Percentiles rank a stretch among this genome's conserved stretches.
These are phyloP conservation scores for Ulvella scutata DNA, from an alignment of 139 green algal species.

Conservation along the genomic window DNA sequence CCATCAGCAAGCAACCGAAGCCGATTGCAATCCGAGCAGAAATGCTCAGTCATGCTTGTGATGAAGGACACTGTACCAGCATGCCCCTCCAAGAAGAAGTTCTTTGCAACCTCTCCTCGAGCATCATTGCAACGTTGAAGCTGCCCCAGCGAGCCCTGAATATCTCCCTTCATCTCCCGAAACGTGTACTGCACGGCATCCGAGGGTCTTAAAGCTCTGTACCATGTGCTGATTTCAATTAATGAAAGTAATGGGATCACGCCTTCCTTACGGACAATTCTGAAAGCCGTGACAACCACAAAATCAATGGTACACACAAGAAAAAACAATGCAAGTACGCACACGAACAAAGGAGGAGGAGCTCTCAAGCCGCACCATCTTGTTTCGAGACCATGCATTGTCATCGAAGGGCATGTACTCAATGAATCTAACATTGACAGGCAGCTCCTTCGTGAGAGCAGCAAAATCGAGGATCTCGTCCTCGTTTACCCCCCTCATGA, in stretches of 20 bases:
- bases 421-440: constrained; percentile 98
- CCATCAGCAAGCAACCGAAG: constrained; percentile 90
- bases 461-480: constrained; percentile 94
- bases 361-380: constrained; percentile 85
- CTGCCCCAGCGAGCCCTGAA: background rate
- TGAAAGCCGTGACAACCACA: too few species aligned
- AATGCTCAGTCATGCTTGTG: constrained; percentile 91
- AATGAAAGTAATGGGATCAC: too few species aligned
- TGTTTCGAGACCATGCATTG: constrained; percentile 76
- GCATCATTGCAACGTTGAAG: constrained; percentile 43
- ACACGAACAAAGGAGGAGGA: too few species aligned
- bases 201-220: too few species aligned
- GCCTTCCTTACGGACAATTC: too few species aligned
- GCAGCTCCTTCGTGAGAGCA: constrained; percentile 53
- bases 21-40: constrained; percentile 86
- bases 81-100: constrained; percentile 65
- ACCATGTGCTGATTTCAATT: too few species aligned
- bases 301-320: too few species aligned
- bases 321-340: too few species aligned
- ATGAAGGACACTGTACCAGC: constrained; percentile 82
- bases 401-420: constrained; percentile 99
- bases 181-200: background rate
- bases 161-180: constrained; percentile 6
- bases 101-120: constrained; percentile 79
- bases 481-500: constrained; percentile 95